Evolutionary conservation across 2,329 filamentous ascomycete species (phyloP).

Genomic region (Penicillium sp.): DNA sequence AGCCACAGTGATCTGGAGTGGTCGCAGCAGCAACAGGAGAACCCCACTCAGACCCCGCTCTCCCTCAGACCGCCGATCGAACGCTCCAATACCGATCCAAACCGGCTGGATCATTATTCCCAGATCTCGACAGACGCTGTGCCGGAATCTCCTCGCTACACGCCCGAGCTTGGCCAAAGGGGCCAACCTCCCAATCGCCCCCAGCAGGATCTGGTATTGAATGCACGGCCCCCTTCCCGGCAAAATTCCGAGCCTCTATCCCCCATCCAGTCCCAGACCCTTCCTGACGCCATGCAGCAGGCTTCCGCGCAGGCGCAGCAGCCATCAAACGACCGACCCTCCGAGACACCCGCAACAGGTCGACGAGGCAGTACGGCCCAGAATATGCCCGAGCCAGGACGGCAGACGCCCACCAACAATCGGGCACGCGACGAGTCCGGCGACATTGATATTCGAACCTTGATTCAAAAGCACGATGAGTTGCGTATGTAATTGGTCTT

Average conservation of each 20-base stretch:
- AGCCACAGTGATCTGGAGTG: constrained; percentile 10
- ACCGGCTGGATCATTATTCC: constrained; percentile 14
- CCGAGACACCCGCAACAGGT: constrained; percentile 8
- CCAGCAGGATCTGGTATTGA: constrained; percentile 20
- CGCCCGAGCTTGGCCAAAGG: constrained; percentile 9
- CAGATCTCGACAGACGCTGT: constrained; percentile 21
- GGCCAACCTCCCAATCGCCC: constrained; percentile 12
- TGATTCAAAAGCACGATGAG: constrained; percentile 43
- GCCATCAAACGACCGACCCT: constrained; percentile 10
- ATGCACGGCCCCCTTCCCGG: constrained; percentile 19
- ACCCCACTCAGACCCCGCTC: too few relatives aligned
- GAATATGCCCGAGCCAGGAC: constrained; percentile 38
- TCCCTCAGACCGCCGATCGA: constrained; percentile 12
- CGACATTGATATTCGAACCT: constrained; percentile 42
- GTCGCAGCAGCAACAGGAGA: constrained; percentile 19
- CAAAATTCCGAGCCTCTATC: constrained; percentile 19
- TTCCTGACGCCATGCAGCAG: constrained; percentile 25
- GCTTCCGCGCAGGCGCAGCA: constrained; percentile 12
- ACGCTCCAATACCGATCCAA: constrained; percentile 27
- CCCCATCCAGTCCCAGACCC: constrained; percentile 9
- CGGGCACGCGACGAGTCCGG: constrained; percentile 37
- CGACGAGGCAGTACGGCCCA: constrained; percentile 24
- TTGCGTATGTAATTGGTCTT: constrained; percentile 37
- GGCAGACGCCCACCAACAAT: constrained; percentile 42
- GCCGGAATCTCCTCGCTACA: constrained; percentile 11